Base-by-base conservation (phyloP, 768 basidiomycete species). In the Trametopsis cervina region DNA sequence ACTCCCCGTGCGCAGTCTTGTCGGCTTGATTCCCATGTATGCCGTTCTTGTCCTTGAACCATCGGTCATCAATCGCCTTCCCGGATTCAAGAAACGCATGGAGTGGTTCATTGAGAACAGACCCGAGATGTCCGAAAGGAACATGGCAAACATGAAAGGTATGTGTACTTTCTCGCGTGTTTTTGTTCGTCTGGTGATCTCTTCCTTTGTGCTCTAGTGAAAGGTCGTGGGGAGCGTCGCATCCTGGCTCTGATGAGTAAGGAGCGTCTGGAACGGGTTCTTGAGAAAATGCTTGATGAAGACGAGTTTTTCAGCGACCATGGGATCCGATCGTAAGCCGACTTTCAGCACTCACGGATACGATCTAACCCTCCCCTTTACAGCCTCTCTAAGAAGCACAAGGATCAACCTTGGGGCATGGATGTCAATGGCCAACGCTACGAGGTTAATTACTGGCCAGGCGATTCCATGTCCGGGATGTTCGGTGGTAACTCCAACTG, bases 401-500 rank as follows among this genome's bases (percentile, higher is more conserved):
- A 92, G 65, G 85, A 92, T 10, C 75, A 87, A 50, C 96, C 96
- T 3, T 99, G 90, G 89, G 86, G 85, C 4, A 96, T 97, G 78
- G 73, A 90, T 52, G 95, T 96, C 41, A 81, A 96, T 52, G 94
- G 92, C 13, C 80, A 97, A 57, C 77, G 83, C 36, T 89, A 96
- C 62, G 89, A 92, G 60, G 90, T 98, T 24, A 78, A 80, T 26
- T 99, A 98, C 67, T 98, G 96, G 96, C 95, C 96, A 1, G 96
- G 94, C 7, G 96, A 99, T 63, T 97, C 95, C 2, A 80, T 78
- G 57, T 93, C 90, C 10, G 94, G 93, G 40, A 99, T 99, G 95
- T 95, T 96, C 65, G 92, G 93, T 44, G 91, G 90, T n/a, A 94
- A 93, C 61, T 93, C 90, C n/a, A 94, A 93, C 56, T 95, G 91